Conservation (phyloP, 257 asterid species). For the Nicotiana sylvestris region DNA sequence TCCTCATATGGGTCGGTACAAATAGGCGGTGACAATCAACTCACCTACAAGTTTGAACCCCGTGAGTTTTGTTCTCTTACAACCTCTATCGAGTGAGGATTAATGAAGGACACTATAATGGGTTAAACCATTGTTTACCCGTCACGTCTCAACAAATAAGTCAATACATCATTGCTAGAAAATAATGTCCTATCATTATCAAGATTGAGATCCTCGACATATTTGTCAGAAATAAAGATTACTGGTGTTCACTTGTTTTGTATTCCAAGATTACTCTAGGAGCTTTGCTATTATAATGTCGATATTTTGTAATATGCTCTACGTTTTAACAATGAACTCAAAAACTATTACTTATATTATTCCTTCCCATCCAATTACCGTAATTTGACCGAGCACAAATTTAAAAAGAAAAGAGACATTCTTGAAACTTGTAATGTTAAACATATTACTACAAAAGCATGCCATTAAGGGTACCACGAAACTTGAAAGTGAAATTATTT, state of each 20-base stretch:
- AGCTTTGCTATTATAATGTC: not conserved
- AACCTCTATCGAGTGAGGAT: not conserved
- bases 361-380: not conserved
- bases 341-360: not conserved
- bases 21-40: too few species aligned
- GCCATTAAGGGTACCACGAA: not conserved
- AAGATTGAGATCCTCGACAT: not conserved
- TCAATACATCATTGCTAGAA: not conserved
- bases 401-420: too few species aligned
- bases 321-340: not conserved
- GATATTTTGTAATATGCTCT: not conserved
- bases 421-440: not conserved
- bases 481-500: not conserved
- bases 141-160: not conserved
- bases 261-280: not conserved
- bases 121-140: not conserved
- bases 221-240: not conserved
- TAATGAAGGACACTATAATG: not conserved
- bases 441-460: not conserved
- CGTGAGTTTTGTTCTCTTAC: not conserved
- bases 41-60: too few species aligned
- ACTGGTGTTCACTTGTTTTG: not conserved
- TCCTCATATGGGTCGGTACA: too few species aligned
- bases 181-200: not conserved
- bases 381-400: not conserved